These are phyloP conservation scores for Isabelozyma pseudorhagii DNA, from an alignment of 805 yeast genomes.

Conservation along the genomic window DNA sequence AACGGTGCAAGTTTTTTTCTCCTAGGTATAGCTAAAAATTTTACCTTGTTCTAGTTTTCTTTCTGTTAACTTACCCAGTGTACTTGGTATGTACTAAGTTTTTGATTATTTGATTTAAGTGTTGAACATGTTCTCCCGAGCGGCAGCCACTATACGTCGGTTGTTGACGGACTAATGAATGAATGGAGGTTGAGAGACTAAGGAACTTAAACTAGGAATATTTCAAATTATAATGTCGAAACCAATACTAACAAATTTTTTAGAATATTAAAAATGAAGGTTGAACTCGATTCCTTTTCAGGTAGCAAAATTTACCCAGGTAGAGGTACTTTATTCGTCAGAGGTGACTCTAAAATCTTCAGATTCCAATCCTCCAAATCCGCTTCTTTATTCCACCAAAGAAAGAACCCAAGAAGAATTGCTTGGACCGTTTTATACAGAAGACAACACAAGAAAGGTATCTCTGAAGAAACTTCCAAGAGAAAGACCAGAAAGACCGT, in stretches of 20 bases:
- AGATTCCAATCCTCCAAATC: conserved; percentile 98
- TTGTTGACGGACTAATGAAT: too few relatives aligned
- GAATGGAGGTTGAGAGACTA: too few relatives aligned
- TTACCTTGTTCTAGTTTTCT: too few relatives aligned
- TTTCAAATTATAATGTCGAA: neutral
- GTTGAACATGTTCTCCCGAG: too few relatives aligned
- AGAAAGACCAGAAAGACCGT: conserved; percentile 96
- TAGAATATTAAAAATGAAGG: conserved; percentile 69
- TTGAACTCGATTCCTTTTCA: conserved; percentile 99
- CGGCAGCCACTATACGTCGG: too few relatives aligned
- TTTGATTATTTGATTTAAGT: too few relatives aligned
- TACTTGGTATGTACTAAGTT: too few relatives aligned
- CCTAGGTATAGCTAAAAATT: too few relatives aligned
- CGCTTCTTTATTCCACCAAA: conserved; percentile 97
- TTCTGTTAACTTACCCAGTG: too few relatives aligned
- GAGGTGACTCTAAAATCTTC: conserved; percentile 99
- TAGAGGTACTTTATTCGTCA: conserved; percentile 98
- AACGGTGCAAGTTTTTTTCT: too few relatives aligned
- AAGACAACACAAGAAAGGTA: conserved; percentile 99
- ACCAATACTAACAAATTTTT: conserved; percentile 28
- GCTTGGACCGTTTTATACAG: conserved; percentile 99
- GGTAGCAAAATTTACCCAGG: conserved; percentile 99
- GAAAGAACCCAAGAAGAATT: conserved; percentile 99
- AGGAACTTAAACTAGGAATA: conserved; percentile 1
- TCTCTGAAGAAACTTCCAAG: conserved; percentile 96